phyloP scores from a whole-genome alignment of 495 filamentous ascomycete species.

The Aspergillus nanangensis region DNA sequence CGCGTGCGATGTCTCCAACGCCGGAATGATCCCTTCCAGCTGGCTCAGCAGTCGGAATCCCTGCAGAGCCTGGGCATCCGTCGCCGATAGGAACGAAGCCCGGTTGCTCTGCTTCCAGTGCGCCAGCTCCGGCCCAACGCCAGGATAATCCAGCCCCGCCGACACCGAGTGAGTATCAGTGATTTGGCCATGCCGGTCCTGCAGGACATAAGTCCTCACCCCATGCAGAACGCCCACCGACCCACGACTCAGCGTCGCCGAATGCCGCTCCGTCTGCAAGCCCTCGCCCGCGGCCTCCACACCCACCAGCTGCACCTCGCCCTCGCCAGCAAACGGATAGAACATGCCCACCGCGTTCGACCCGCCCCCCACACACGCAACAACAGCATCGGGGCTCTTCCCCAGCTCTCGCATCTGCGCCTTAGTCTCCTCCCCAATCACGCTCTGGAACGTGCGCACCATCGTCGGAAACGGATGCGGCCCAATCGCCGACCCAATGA shows the following conservation, averaged over 20 bases:
- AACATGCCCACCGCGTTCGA: slow-evolving; percentile 84
- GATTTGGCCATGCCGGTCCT: slow-evolving; percentile 81
- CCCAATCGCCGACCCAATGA: slow-evolving; percentile 92
- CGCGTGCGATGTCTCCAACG: slow-evolving; percentile 80
- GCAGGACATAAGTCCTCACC: slow-evolving; percentile 81
- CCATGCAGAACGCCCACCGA: slow-evolving; percentile 86
- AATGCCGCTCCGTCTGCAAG: slow-evolving; percentile 70
- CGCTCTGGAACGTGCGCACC: slow-evolving; percentile 91
- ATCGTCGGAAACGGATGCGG: slow-evolving; percentile 97
- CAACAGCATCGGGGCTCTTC: slow-evolving; percentile 39
- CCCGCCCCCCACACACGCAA: slow-evolving; percentile 87
- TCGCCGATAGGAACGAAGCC: slow-evolving; percentile 79
- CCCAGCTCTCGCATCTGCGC: slow-evolving; percentile 69
- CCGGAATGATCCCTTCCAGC: slow-evolving; percentile 86
- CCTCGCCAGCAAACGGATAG: slow-evolving; percentile 78
- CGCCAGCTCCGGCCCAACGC: slow-evolving; percentile 79
- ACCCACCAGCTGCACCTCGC: slow-evolving; percentile 71
- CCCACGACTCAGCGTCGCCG: slow-evolving; percentile 72
- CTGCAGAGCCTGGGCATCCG: slow-evolving; percentile 75
- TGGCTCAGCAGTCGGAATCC: slow-evolving; percentile 73
- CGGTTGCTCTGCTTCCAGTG: slow-evolving; percentile 73
- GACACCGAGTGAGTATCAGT: slow-evolving; percentile 83
- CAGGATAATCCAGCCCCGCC: slow-evolving; percentile 86
- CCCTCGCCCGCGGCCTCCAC: slow-evolving; percentile 89
- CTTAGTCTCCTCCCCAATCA: slow-evolving; percentile 87